Conservation (phyloP, 768 basidiomycete genomes). For the Suillus subalutaceus region DNA sequence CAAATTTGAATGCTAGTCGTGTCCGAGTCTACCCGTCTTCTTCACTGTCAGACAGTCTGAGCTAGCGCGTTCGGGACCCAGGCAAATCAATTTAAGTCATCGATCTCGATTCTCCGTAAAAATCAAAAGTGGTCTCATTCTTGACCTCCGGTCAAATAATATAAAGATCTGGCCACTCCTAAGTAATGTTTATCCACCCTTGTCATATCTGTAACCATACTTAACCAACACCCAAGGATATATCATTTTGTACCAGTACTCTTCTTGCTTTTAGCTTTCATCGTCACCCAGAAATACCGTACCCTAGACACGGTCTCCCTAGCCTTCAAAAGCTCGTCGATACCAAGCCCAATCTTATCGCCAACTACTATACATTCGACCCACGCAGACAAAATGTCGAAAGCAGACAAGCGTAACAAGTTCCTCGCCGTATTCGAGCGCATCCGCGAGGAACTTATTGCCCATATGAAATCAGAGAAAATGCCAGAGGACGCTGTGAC, state of each 20-base stretch:
- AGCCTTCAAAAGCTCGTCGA: neutral
- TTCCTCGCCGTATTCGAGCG: constrained; percentile 76
- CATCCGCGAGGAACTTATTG: constrained; percentile 79
- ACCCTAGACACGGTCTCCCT: neutral
- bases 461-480: constrained; percentile 62
- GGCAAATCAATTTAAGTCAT: neutral
- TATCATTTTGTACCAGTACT: neutral
- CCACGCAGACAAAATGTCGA: neutral
- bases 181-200: neutral
- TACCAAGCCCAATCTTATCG: neutral
- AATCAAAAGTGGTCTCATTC: constrained; percentile 10
- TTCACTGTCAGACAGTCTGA: neutral
- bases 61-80: neutral
- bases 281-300: neutral
- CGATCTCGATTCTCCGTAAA: neutral
- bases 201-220: neutral
- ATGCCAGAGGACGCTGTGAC: constrained; percentile 85
- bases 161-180: neutral
- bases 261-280: neutral
- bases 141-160: neutral
- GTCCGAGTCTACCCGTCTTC: neutral
- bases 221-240: neutral
- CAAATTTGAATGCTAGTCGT: neutral
- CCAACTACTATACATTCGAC: too few relatives aligned
- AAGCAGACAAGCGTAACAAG: constrained; percentile 53